A percentile compares a stretch with the other conserved stretches of the same genome.
phyloP scores from a whole-genome alignment of 2,329 filamentous ascomycete species.

The Zasmidium angulare region DNA sequence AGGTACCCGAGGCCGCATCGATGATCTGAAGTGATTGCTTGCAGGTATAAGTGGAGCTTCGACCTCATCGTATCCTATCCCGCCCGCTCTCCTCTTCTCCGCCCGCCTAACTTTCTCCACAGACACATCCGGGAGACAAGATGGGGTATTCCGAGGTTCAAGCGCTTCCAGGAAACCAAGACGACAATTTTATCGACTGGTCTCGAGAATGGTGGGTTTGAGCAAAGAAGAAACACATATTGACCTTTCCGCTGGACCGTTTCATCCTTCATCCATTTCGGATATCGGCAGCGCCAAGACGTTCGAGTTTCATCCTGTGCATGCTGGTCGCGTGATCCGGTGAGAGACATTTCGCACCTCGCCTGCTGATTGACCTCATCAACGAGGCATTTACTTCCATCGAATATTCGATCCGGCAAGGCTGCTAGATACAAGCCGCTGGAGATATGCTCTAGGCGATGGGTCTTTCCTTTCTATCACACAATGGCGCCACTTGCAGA shows the following conservation, averaged over 20 bases:
- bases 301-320: not conserved
- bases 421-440: too few relatives aligned
- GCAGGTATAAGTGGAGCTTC: not conserved
- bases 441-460: not conserved
- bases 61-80: too few relatives aligned
- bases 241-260: too few relatives aligned
- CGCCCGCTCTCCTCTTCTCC: not conserved
- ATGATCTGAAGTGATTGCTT: not conserved
- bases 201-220: too few relatives aligned
- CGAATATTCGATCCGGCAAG: not conserved
- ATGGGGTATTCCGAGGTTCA: not conserved
- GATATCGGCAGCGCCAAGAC: not conserved
- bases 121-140: not conserved
- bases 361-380: not conserved
- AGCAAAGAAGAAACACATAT: too few relatives aligned
- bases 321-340: not conserved
- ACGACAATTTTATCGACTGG: too few relatives aligned
- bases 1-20: not conserved
- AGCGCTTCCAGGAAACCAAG: not conserved
- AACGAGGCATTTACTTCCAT: not conserved
- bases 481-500: too few relatives aligned
- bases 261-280: not conserved
- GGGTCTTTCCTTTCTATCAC: too few relatives aligned
- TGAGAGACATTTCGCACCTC: not conserved
- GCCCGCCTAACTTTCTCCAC: not conserved